phyloP scores from a whole-genome alignment of 805 yeast genomes.

The Clavispora vitiphila region DNA sequence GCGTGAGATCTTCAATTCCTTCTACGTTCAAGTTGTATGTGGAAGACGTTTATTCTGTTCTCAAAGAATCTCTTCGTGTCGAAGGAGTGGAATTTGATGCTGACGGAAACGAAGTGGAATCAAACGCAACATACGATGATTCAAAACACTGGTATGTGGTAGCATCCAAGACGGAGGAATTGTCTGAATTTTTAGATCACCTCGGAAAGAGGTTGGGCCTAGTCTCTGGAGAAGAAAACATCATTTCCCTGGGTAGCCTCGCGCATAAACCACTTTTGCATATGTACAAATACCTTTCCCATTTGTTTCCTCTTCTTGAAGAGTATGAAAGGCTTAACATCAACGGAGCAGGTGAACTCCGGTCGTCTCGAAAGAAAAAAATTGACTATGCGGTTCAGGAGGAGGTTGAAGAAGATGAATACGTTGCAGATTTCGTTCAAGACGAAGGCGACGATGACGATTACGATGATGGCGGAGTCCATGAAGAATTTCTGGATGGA shows the following conservation, averaged over 20 bases:
- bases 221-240: conserved; percentile 1
- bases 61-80: conserved; percentile 20
- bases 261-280: conserved; percentile 24
- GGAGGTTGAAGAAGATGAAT: conserved; percentile 5
- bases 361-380: conserved; percentile 13
- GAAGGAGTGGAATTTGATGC: conserved; percentile 34
- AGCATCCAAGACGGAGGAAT: conserved; percentile 27
- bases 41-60: conserved; percentile 33
- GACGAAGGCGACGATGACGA: conserved; percentile 9
- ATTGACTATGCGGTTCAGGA: conserved; percentile 9
- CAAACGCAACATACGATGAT: conserved; percentile 1
- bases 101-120: conserved; percentile 24
- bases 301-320: conserved; percentile 23
- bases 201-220: conserved; percentile 21
- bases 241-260: conserved; percentile 15
- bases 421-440: conserved; percentile 1
- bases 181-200: conserved; percentile 22
- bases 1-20: conserved; percentile 13
- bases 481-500: conserved; percentile 9
- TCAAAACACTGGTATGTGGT: conserved; percentile 30
- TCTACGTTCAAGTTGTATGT: conserved; percentile 37
- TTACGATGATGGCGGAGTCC: conserved; percentile 10
- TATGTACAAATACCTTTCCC: conserved; percentile 26
- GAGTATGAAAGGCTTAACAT: conserved; percentile 9
- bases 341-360: conserved; percentile 2